phyloP scores from a whole-genome alignment of 1,284 basidiomycete genomes.

The Rhizoctonia solani region DNA sequence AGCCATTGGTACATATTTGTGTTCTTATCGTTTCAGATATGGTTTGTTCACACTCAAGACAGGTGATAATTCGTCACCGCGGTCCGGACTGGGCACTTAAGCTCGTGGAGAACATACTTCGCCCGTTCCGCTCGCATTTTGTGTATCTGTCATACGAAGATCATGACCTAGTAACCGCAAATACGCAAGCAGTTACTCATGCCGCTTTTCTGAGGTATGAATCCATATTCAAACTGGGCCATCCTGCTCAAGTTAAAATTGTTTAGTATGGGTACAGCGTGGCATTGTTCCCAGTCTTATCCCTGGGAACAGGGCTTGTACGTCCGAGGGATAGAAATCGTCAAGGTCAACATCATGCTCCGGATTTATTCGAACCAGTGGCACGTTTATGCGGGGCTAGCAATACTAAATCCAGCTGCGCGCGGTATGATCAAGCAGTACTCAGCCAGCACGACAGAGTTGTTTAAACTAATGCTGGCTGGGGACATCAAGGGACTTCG shows the following conservation, averaged over 20 bases:
- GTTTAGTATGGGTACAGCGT: constrained; percentile 93
- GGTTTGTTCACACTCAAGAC: constrained; percentile 11
- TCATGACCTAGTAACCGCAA: constrained; percentile 95
- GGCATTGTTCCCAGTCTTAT: constrained; percentile 78
- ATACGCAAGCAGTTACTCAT: constrained; percentile 97
- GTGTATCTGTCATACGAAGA: constrained; percentile 95
- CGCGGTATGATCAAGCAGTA: constrained; percentile 89
- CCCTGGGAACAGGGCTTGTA: constrained; percentile 92
- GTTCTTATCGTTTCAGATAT: not conserved
- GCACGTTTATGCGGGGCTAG: constrained; percentile 99
- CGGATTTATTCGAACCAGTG: constrained; percentile 97
- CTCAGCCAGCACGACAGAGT: constrained; percentile 79
- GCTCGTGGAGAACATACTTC: constrained; percentile 84
- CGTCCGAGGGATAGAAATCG: constrained; percentile 97
- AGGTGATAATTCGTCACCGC: constrained; percentile 91
- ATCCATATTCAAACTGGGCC: not conserved
- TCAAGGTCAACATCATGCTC: constrained; percentile 96
- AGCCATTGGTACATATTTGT: constrained; percentile 73
- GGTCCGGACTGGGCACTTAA: constrained; percentile 73
- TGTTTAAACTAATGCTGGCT: constrained; percentile 97
- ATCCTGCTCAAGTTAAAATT: constrained; percentile 18
- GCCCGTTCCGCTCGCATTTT: constrained; percentile 81
- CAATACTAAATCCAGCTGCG: constrained; percentile 95
- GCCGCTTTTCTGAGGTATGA: constrained; percentile 91
- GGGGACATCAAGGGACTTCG: constrained; percentile 69